Conservation (phyloP, 805 yeast species). For the Candida endomychidarum region DNA sequence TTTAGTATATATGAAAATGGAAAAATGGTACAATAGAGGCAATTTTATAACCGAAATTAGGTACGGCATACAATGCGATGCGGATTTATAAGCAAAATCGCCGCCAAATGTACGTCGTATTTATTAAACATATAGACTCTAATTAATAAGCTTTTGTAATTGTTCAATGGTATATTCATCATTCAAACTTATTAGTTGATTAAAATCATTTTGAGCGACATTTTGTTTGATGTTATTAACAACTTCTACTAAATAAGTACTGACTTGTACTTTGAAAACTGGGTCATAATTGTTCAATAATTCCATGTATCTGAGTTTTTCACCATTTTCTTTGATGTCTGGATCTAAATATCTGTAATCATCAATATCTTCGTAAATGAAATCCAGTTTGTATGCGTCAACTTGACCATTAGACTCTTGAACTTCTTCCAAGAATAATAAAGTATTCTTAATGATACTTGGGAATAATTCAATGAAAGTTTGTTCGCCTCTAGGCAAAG, state of each 20-base stretch:
- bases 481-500: conserved; percentile 22
- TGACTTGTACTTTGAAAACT: conserved; percentile 46
- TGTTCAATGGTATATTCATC: conserved; percentile 37
- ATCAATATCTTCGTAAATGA: conserved; percentile 41
- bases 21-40: too few species aligned
- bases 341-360: conserved; percentile 42
- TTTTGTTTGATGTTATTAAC: conserved; percentile 26
- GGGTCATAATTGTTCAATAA: conserved; percentile 35
- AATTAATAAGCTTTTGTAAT: conserved; percentile 16
- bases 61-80: too few species aligned
- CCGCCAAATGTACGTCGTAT: too few species aligned
- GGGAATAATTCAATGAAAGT: conserved; percentile 24
- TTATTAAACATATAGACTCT: not conserved
- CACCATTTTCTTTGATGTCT: conserved; percentile 43
- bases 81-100: too few species aligned
- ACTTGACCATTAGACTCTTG: conserved; percentile 51
- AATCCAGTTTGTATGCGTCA: conserved; percentile 37
- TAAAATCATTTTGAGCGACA: conserved; percentile 31
- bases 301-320: conserved; percentile 35
- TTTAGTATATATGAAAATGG: too few species aligned
- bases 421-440: conserved; percentile 67
- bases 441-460: conserved; percentile 30
- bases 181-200: conserved; percentile 32
- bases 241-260: conserved; percentile 37
- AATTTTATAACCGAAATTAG: too few species aligned